These are phyloP conservation scores for Candida germanica DNA, from an alignment of 805 yeast genomes.

Conservation along the genomic window DNA sequence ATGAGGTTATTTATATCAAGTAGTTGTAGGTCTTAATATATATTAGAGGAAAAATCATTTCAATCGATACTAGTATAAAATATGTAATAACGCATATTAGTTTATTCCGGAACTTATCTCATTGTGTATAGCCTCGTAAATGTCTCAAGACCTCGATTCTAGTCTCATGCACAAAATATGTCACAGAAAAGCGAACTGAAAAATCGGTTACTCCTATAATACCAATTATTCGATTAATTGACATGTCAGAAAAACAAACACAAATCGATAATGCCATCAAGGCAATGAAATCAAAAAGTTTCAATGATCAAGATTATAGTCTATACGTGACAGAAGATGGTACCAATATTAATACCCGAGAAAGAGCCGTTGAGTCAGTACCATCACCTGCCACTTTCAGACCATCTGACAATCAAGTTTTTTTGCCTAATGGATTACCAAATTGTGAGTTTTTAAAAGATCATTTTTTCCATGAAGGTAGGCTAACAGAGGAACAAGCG, in stretches of 20 bases:
- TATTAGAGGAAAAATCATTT: no score
- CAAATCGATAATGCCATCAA: slow-evolving; percentile 64
- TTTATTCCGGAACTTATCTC: no score
- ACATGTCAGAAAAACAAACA: slow-evolving; percentile 11
- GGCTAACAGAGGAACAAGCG: slow-evolving; percentile 70
- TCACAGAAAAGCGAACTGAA: no score
- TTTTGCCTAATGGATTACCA: slow-evolving; percentile 62
- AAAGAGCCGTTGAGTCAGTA: slow-evolving; percentile 55
- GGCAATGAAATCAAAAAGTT: slow-evolving; percentile 49
- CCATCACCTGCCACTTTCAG: slow-evolving; percentile 60
- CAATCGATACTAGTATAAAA: no score
- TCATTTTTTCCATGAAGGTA: slow-evolving; percentile 80
- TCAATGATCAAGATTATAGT: slow-evolving; percentile 35
- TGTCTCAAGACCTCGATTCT: no score
- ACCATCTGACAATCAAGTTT: slow-evolving; percentile 71
- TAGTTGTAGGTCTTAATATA: no score
- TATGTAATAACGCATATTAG: no score
- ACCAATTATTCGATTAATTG: neutral
- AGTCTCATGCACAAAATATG: no score
- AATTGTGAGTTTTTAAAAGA: slow-evolving; percentile 65
- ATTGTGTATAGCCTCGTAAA: no score
- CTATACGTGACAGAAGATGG: slow-evolving; percentile 58
- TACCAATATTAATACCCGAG: slow-evolving; percentile 49
- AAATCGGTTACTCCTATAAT: neutral
- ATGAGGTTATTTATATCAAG: slow-evolving; percentile 60